Base-by-base conservation (phyloP, 2,329 filamentous ascomycete genomes). In the Didymella sp. region DNA sequence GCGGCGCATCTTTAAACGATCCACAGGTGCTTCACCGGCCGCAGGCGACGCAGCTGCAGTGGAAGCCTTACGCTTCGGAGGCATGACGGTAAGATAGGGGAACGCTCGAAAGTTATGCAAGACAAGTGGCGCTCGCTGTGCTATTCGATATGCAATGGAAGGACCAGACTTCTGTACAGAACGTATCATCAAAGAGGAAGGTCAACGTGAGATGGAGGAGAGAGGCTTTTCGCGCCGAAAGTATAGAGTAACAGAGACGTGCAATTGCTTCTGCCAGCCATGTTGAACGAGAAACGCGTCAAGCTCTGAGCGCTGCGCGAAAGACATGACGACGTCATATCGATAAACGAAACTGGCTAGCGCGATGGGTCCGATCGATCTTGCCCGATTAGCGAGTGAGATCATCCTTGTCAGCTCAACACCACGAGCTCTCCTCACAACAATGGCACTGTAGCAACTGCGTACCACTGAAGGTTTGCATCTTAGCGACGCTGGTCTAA, bases 1-100 rank as follows among this genome's bases (percentile, higher is more conserved):
- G 46, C 60, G 66, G 56, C 63, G 63, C 45, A 58, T 58, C 53
- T 63, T 64, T 24, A 59, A 57, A 37, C 58, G 53, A 43, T 64
- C 51, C 7, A 49, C 38, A 17, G 49, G 45, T 17, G 54, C 58
- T 43, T 59, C 57, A 33, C 46, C 50, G 13, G 59, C 51, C 21
- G 53, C 50, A 38, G 56, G 48, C 46, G 54, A 55, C 13, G 68
- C 62, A 62, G 66, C 61, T 58, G 57, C 58, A 38, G 65, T 58
- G 24, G 70, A 70, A 31, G 67, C 63, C 59, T 73, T 74, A 21
- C 73, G 69, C 62, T 75, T 75, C 42, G 67, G 56, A 46, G 56
- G 63, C 71, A 74, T 74, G 30, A 28, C 33, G 21, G 48, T 30
- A 35, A 58, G 58, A 50, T 25, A 56, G 21, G 45, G 51, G 24